Evolutionary conservation across 768 basidiomycete species (phyloP), one percentile per base, ranked within the genome.

Genomic region (Boletellus emodensis): DNA sequence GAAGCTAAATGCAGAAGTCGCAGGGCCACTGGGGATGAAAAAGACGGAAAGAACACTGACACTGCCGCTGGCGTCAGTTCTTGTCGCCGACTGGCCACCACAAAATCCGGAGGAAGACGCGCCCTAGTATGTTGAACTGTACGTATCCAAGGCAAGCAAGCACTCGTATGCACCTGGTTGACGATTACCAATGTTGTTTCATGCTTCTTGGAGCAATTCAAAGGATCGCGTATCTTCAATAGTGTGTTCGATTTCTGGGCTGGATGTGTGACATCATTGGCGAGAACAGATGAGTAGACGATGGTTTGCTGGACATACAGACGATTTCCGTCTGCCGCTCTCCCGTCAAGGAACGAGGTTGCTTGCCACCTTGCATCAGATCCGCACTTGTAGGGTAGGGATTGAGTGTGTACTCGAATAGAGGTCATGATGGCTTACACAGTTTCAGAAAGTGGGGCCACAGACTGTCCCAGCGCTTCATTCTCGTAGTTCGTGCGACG

Each of bases 131-230:
- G 20, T 20, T n/a, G n/a, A n/a, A n/a, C n/a, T n/a, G 20, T 60
- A 59, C 0, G 13, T 28, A 9, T 41, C 34, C 3, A 24, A 34
- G 10, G n/a, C 11, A 15, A 33, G 48, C 3, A 61, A 38, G 53
- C 57, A 59, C 7, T 6, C 28, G 45, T 57, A 61, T 3, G 54
- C 61, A 20, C 33, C 44, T 4, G 51, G 22, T 42, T 59, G 47
- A 12, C 55, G 52, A 46, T 35, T 0, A 35, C 35, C 1, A 18
- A 54, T 61, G 60, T 14, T 46, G 58, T 12, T 5, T 26, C 24
- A 26, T 26, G 24, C 24, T 26, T 26, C 24, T 26, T 1, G 1
- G 32, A 35, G 18, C 48, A 52, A 15, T 46, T 26, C 18, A 58
- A 8, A n/a, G 44, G 15, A 1, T 38, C 33, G 1, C 52, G 55